Base-by-base conservation (phyloP, 352 stramenopile species). In the Phytophthora constricta region DNA sequence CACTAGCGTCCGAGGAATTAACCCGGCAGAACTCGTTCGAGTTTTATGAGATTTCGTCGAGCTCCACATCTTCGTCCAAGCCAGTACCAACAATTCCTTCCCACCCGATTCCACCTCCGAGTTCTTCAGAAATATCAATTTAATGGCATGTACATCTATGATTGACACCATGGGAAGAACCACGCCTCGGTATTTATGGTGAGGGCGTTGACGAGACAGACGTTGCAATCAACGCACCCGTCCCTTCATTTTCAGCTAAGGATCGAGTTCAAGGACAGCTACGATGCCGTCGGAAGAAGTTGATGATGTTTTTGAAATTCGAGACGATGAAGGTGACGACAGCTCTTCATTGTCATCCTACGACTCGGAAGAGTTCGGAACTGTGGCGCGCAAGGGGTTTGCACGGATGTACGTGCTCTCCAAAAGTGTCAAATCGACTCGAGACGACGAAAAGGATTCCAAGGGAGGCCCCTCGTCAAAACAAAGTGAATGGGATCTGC, bases 321-420 rank as follows among this genome's bases (percentile, higher is more conserved):
- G 19, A 43, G 64, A 72, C 23, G 58, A 55, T 4, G 64, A 64
- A 5, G 20, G 7, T 0, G 43, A 49, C 13, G 63, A 62, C 19
- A 76, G 71, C 31, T 79, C 71, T 20, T 79, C 71, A 1, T 58
- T 79, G 20, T 89, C 83, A 34, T 91, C 83, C 1, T 78, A 74
- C 28, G 74, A 88, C 60, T 91, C 83, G 56, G 72, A 80, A 16
- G 66, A 80, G 22, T 87, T 85, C 59, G 79, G 83, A 5, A 61
- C 68, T 4, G 79, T 90, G 0, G 79, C 77, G 16, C 80, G 79
- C 25, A 73, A 73, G 2, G 83, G 83, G 3, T 90, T 90, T 55
- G 77, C 77, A 42, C 80, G 83, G 48, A 90, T 89, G 83, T 91
- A 91, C 31, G 76, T 87, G 34, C 66, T 91, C 5, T 69, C 63